Evolutionary conservation across 1,284 basidiomycete species (phyloP), one percentile per base, ranked within the genome.

Genomic region (Boletellus deceptivus): DNA sequence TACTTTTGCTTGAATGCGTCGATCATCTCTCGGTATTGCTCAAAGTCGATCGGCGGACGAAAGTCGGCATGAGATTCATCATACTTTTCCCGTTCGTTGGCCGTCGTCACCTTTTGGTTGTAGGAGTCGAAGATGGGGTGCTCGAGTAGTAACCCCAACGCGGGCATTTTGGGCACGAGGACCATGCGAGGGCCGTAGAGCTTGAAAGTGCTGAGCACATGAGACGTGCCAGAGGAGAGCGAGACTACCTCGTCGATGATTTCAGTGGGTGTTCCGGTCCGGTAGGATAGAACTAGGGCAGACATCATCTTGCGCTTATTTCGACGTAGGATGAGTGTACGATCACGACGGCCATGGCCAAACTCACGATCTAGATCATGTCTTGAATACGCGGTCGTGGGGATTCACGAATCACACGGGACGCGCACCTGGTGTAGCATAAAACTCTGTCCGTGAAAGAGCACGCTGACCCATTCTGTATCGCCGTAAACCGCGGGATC

Each of bases 401-500:
- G 2, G 42, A 16, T 25, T 59, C 60, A 50, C 52, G 68, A 16
- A 39, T 46, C 27, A 54, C 17, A 42, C 13, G 4, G 20, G 41
- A 17, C 41, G 62, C 74, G 48, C 59, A 87, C 87, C 75, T 99
- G 96, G 70, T 99, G 96, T 51, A 99, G 73, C 97, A 99, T 99
- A 70, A 99, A 99, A 60, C 92, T 95, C 70, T 99, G 97, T 0
- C 96, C 97, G 63, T 98, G 93, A 64, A 98, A 88, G 57, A 91
- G 78, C 31, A 99, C 86, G 45, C 88, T 90, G 45, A 99, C 84
- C 95, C 96, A 99, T 66, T 99, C 96, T 1, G 91, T 95, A 29
- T 86, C 87, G 17, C 92, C 90, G 59, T 94, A 88, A 4, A 96
- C 85, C 5, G 80, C 82, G 24, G 92, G 92, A 46, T 93, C 88